Evolutionary conservation across 345 rosid species (phyloP), one percentile per base, ranked within the genome.

Genomic region (Erysimum cheiranthoides): DNA sequence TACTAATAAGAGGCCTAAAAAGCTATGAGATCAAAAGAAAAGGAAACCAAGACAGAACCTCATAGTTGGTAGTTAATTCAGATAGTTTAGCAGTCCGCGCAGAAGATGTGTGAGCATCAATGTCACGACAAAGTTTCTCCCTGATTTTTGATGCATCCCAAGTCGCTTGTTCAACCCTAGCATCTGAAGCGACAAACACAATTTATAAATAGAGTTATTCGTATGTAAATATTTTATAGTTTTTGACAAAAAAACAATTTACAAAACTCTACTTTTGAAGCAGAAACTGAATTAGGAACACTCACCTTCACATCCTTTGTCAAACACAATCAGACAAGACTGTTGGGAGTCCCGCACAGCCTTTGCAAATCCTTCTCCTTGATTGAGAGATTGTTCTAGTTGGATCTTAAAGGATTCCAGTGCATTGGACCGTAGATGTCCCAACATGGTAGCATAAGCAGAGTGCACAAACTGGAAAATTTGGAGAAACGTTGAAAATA

Each of bases 71-170:
- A 18, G 74, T 75, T 69, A 87, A 66, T 80, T 84, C 93, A 59
- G 91, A 79, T 35, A 90, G 76, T 81, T 83, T 88, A 36, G 82
- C 82, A 81, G 67, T 77, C 47, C 76, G 61, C 51, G 81, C 77
- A 32, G 85, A 86, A 61, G 80, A 83, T 65, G 82, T 66, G 45
- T 88, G 84, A 39, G 83, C 67, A 73, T 84, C 86, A 71, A 90
- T 82, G 77, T 84, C 90, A 52, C 84, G 89, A 30, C 17, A 79
- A 80, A 88, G 90, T 71, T 88, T 86, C 56, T 88, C 88, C 27
- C 82, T 76, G 53, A 86, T 69, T 80, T 84, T 90, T 60, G 84
- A 83, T 74, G 89, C 80, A 83, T 83, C 86, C 93, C 96, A 90
- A 49, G 81, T 66, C 5, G 89, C 88, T 78, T 85, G 91, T 67